Evolutionary conservation across 129 eudicot species (phyloP).

Genomic region (Flaveria sonorensis): DNA sequence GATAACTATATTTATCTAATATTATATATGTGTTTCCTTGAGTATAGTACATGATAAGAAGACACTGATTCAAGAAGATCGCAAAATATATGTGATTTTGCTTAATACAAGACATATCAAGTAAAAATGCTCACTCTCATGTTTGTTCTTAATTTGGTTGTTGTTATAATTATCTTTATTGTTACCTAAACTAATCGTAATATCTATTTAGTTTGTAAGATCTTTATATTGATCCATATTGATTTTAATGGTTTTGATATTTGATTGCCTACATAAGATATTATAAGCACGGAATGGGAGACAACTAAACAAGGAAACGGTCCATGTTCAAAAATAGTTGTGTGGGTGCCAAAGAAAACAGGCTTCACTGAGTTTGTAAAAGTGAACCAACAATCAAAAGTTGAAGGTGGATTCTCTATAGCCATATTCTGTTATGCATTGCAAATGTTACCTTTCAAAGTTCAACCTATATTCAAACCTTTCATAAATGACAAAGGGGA

Average conservation of each 20-base stretch:
- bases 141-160: background rate
- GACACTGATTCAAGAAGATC: no score
- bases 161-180: background rate
- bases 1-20: no score
- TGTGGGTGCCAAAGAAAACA: constrained; percentile 31
- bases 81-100: no score
- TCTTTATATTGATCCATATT: background rate
- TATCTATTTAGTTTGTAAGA: background rate
- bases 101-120: no score
- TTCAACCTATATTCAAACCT: constrained; percentile 24
- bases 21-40: no score
- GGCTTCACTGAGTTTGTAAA: constrained; percentile 29
- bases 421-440: constrained; percentile 32
- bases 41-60: no score
- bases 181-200: background rate
- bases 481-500: constrained; percentile 25
- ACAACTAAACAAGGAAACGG: background rate
- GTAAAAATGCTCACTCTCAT: no score
- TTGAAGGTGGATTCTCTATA: constrained; percentile 31
- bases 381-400: background rate
- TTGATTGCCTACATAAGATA: background rate
- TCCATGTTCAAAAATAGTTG: constrained; percentile 15
- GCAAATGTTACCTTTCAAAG: constrained; percentile 7
- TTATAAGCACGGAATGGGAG: background rate
- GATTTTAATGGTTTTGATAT: background rate